Conservation (phyloP, 371 early-diverging fungal genomes). For the Mortierella sp. region DNA sequence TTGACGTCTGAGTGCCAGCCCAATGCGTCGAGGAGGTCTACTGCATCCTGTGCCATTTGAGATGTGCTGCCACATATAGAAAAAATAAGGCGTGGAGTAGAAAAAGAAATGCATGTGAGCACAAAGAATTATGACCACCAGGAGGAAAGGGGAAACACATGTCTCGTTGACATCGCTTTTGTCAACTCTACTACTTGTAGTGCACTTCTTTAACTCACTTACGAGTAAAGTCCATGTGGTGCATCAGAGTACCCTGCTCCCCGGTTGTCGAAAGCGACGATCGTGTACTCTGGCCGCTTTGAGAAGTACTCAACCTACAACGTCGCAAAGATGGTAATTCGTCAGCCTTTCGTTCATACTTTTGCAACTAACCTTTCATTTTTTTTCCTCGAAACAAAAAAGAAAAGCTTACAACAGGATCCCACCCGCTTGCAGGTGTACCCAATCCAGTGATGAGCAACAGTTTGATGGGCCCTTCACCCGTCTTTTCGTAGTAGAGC, state of each 20-base stretch:
- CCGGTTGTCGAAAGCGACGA: slow-evolving; percentile 87
- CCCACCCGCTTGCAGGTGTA: slow-evolving; percentile 45
- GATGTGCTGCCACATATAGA: slow-evolving; percentile 61
- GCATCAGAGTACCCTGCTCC: slow-evolving; percentile 79
- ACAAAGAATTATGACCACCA: neutral
- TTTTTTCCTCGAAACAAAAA: too few species aligned
- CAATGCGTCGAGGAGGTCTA: slow-evolving; percentile 73
- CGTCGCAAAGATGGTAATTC: neutral
- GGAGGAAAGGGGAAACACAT: neutral
- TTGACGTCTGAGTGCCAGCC: slow-evolving; percentile 76
- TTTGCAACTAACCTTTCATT: neutral
- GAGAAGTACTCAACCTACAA: slow-evolving; percentile 42
- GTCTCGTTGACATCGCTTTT: neutral
- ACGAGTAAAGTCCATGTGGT: slow-evolving; percentile 67
- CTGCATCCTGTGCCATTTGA: slow-evolving; percentile 84
- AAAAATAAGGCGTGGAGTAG: neutral
- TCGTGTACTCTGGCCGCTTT: slow-evolving; percentile 67
- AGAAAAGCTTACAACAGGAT: slow-evolving; percentile 33
- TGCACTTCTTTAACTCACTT: neutral
- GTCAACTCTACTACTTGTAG: neutral
- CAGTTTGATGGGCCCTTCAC: slow-evolving; percentile 45
- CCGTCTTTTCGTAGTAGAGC: slow-evolving; percentile 51
- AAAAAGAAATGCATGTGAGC: neutral
- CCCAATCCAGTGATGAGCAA: slow-evolving; percentile 48
- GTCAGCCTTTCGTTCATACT: neutral